These are phyloP conservation scores for Stachybotrys chartarum DNA, from an alignment of 2,329 filamentous ascomycete species.

Conservation along the genomic window DNA sequence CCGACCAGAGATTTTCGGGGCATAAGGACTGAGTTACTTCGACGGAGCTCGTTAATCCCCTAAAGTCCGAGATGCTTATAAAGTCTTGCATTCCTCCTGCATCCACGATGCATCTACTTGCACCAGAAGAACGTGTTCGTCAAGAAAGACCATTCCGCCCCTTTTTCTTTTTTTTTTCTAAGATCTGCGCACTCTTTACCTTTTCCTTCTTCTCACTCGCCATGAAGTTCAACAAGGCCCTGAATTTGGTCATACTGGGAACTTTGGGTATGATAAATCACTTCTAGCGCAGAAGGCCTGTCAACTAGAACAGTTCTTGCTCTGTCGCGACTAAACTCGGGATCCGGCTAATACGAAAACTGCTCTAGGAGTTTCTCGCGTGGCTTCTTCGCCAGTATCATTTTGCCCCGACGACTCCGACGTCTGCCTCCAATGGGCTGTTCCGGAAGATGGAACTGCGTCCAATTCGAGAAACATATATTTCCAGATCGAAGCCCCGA, in stretches of 20 bases:
- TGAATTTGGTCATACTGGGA: neutral
- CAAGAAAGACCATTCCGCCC: too few species aligned
- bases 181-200: neutral
- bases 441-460: neutral
- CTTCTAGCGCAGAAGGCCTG: neutral
- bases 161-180: neutral
- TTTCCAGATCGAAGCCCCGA: neutral
- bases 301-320: neutral
- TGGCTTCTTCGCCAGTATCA: neutral
- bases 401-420: conserved; percentile 1
- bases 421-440: neutral
- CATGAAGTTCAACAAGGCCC: neutral
- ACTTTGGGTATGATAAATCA: neutral
- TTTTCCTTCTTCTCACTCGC: too few species aligned
- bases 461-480: neutral
- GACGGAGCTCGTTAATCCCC: neutral
- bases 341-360: neutral
- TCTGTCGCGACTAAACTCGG: neutral
- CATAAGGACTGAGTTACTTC: neutral
- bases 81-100: neutral
- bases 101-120: neutral
- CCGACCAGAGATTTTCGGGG: neutral
- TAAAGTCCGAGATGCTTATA: neutral
- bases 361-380: neutral
- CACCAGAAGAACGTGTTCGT: neutral